Base-by-base conservation (phyloP, 2,329 filamentous ascomycete genomes). In the Coleophoma cylindrospora region DNA sequence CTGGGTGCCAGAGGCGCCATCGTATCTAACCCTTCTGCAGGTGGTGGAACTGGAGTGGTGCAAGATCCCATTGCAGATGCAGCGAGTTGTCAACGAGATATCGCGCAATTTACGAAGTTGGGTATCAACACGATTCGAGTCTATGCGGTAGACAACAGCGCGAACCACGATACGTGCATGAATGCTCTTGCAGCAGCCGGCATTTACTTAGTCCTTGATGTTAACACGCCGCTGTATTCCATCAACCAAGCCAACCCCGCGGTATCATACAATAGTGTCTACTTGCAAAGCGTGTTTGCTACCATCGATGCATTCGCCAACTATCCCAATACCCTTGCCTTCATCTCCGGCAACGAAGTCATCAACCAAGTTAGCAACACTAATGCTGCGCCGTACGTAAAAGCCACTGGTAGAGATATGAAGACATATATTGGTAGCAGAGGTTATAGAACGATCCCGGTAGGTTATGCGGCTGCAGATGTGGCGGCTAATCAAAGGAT, bases 191-290 rank as follows among this genome's bases (percentile, higher is more conserved):
- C 82, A 43, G 81, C 80, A 60, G 84, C 84, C 54, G 84, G 84
- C 55, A 89, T 89, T 72, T 88, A 88, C 74, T 75, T 89, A 34
- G 83, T 86, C 8, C 74, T 88, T 43, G 84, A 88, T 61, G 80
- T 86, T 69, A 87, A 87, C 74, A 84, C 81, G n/a, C 84, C 84
- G 54, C 75, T 80, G 55, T 87, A 87, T 72, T 86, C 84, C 3
- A 68, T 88, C 67, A 86, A 85, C 72, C 79, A 84, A 54, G 76
- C 70, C 44, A 68, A 77, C 15, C 83, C 83, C 44, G 69, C 70
- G 51, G 57, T 65, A 14, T 87, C 84, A 2, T 88, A 88, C 76
- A 88, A 87, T 67, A 74, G 77, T 54, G 78, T 78, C 52, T 89
- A 88, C 66, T 74, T 88, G 13, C 84, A 87, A 70, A 83, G 77